phyloP scores from a whole-genome alignment of 2,329 filamentous ascomycete species.

The Fusarium palustre region DNA sequence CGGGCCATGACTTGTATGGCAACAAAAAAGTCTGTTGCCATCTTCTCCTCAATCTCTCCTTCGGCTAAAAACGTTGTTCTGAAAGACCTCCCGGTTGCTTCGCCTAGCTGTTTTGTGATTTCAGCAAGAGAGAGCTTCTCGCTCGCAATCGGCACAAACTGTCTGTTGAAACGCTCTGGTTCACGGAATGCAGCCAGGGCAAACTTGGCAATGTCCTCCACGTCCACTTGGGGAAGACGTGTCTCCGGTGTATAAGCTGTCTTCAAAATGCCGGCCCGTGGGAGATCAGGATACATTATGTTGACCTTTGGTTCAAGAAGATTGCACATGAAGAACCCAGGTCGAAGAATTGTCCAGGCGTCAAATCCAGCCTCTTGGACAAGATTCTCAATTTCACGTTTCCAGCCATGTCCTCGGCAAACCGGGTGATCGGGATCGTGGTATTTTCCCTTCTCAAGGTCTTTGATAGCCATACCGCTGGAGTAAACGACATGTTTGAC shows the following conservation, averaged over 20 bases:
- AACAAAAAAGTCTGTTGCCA: not conserved
- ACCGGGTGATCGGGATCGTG: not conserved
- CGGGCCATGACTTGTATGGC: slow-evolving; percentile 1
- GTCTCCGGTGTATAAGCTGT: not conserved
- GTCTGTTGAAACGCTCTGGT: not conserved
- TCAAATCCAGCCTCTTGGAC: not conserved
- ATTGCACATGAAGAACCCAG: slow-evolving; percentile 20
- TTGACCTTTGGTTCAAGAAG: slow-evolving; percentile 15
- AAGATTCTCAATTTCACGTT: slow-evolving; percentile 1
- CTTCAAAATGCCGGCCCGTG: not conserved
- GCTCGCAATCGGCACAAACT: not conserved
- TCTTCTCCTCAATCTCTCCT: not conserved
- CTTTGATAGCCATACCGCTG: slow-evolving; percentile 18
- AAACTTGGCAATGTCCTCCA: slow-evolving; percentile 17
- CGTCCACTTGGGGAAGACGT: slow-evolving; percentile 6
- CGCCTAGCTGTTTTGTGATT: not conserved
- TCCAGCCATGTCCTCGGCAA: not conserved
- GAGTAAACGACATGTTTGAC: slow-evolving; percentile 17
- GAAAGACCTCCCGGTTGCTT: not conserved
- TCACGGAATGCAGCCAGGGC: slow-evolving; percentile 4
- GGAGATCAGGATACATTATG: slow-evolving; percentile 1
- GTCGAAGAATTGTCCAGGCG: slow-evolving; percentile 10
- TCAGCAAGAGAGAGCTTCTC: slow-evolving; percentile 1
- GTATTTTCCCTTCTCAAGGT: slow-evolving; percentile 1
- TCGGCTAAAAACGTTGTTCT: not conserved